Percentiles rank a stretch among this genome's conserved stretches.
Conservation (phyloP, 2,329 filamentous ascomycete species). For the Clarireedia monteithiana region DNA sequence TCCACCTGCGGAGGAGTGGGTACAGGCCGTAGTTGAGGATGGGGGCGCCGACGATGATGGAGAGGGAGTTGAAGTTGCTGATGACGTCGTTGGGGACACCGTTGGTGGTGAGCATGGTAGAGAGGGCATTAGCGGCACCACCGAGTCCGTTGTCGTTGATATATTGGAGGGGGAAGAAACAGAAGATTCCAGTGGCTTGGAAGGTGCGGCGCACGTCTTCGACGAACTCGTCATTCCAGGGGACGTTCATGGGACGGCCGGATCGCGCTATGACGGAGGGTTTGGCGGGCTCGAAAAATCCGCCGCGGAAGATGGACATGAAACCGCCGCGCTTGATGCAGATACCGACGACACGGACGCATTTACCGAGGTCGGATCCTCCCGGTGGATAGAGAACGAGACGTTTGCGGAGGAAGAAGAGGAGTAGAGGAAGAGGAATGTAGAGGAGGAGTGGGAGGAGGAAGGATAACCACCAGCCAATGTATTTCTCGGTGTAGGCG, state of each 20-base stretch:
- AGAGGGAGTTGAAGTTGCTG: slow-evolving; percentile 67
- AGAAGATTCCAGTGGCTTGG: slow-evolving; percentile 61
- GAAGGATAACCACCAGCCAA: slow-evolving; percentile 42
- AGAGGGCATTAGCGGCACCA: slow-evolving; percentile 39
- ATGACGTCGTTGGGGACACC: slow-evolving; percentile 73
- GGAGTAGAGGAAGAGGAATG: slow-evolving; percentile 44
- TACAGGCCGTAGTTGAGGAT: slow-evolving; percentile 62
- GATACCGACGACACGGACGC: slow-evolving; percentile 36
- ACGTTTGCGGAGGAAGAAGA: slow-evolving; percentile 37
- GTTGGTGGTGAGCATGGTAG: slow-evolving; percentile 55
- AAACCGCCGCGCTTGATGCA: slow-evolving; percentile 47
- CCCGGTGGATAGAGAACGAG: slow-evolving; percentile 38
- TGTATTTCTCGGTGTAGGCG: slow-evolving; percentile 37
- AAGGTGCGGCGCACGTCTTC: slow-evolving; percentile 67
- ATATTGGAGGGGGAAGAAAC: slow-evolving; percentile 40
- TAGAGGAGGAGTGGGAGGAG: slow-evolving; percentile 51
- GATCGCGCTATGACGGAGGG: slow-evolving; percentile 51
- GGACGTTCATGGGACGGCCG: slow-evolving; percentile 60
- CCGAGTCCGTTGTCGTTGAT: slow-evolving; percentile 38
- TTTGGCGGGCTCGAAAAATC: slow-evolving; percentile 62
- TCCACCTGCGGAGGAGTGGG: slow-evolving; percentile 54
- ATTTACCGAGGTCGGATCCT: slow-evolving; percentile 39
- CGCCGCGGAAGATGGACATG: slow-evolving; percentile 48
- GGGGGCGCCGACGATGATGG: slow-evolving; percentile 66
- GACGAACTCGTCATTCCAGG: slow-evolving; percentile 75